phyloP scores from a whole-genome alignment of 352 stramenopile species.

The Aphanomyces invadans region DNA sequence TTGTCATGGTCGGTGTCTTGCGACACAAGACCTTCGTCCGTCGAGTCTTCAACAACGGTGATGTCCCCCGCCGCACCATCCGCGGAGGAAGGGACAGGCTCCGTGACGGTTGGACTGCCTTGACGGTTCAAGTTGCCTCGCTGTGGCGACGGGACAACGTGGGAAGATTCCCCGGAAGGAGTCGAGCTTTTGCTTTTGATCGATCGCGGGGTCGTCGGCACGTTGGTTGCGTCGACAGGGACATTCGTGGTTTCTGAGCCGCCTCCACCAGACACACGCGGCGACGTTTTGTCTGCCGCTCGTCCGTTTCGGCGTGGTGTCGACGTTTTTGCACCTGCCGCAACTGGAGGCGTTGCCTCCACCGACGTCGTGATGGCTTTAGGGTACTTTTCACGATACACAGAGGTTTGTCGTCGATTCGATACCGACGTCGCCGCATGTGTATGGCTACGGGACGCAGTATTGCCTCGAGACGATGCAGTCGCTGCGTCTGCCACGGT shows the following conservation, averaged over 20 bases:
- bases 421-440: background rate
- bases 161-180: no score
- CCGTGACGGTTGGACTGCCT: background rate
- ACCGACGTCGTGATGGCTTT: background rate
- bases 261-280: no score
- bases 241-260: no score
- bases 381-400: conserved; percentile 10
- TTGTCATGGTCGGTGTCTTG: no score
- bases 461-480: background rate
- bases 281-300: no score
- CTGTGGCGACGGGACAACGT: background rate
- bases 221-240: no score
- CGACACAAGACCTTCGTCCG: no score
- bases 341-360: background rate
- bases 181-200: no score
- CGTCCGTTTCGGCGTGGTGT: background rate
- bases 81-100: background rate
- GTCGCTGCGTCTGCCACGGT: background rate
- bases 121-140: background rate
- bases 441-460: background rate
- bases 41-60: no score
- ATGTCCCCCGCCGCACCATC: background rate
- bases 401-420: background rate
- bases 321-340: background rate
- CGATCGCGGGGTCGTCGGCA: no score